Evolutionary conservation across 2,329 filamentous ascomycete species (phyloP), one percentile per base, ranked within the genome.

Genomic region (Sporothrix euskadiensis): DNA sequence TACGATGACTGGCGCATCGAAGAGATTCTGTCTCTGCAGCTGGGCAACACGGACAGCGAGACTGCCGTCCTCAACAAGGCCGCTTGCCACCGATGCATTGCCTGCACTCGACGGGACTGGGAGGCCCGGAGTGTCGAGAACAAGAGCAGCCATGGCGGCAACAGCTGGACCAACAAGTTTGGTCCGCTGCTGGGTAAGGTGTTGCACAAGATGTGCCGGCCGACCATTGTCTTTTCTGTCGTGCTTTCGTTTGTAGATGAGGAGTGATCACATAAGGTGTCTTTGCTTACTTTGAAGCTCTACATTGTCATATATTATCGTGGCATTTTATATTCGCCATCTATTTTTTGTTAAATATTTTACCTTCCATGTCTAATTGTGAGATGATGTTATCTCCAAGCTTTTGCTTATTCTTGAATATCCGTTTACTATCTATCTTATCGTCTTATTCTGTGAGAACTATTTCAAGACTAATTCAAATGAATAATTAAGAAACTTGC

Each of bases 1-100:
- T 73, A 77, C 72, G 75, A 77, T 52, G 71, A 75, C 73, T 41
- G 52, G 72, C 74, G 76, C n/a, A 74, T 77, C 41, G 72, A 72
- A n/a, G 76, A 77, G 69, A n/a, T 77, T 3, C 61, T 77, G 10
- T 74, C 74, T n/a, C 69, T 77, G 6, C 22, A 61, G 9, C n/a
- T 6, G 14, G 16, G 10, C 35, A 14, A 4, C 19, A 3, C 9
- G 52, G 69, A 47, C 68, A 7, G 19, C 26, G 14, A 32, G 49
- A 16, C n/a, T 54, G 22, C n/a, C 54, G 22, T 56, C 10, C 7
- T 74, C 19, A 77, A 73, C 72, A 77, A 77, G 73, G 41, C 75
- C 16, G 73, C 75, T 1, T 12, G 30, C 7, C 76, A 77, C 47
- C 73, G 59, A 16, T 77, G 76, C 71, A 47, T 76, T 4, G 52